Base-by-base conservation (phyloP, 148 eudicot genomes). In the Mesembryanthemum crystallinum region DNA sequence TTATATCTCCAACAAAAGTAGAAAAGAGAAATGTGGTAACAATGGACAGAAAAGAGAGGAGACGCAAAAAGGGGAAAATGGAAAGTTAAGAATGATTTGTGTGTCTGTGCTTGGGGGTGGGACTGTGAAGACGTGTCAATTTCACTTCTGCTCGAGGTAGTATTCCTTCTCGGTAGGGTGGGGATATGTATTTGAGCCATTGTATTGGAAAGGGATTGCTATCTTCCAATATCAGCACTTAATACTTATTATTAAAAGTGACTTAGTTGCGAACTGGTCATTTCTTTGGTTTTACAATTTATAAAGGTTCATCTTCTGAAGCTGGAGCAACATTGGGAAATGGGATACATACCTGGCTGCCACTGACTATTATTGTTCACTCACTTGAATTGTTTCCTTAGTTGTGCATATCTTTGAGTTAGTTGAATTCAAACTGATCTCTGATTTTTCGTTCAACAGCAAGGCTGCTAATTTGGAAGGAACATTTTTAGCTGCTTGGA, bases 381-480 rank as follows among this genome's bases (percentile, higher is more conserved):
- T 1, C 29, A 18, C 45, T 68, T 23, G 37, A 30, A 73, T 54
- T 73, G 17, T 28, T 61, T 9, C 23, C 23, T n/a, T 63, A 17
- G 28, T 35, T 71, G 21, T 57, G 37, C 23, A 51, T 62, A 28
- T 21, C 49, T 23, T 57, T 14, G 17, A 8, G 59, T 23, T 25
- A 25, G 23, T 14, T 13, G 45, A 74, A 61, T 64, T 25, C 49
- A 62, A 20, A 20, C 23, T 69, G 28, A 33, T 45, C 27, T 51
- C 23, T 74, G 5, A 17, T 58, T 80, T 69, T 63, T 63, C 60
- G 42, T 77, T 80, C 67, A 75, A 76, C 91, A 95, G 98, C 91
- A 95, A 95, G 70, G 98, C 98, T 74, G 85, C 94, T 57, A 92
- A 82, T 83, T 79, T 95, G 64, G 98, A 95, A 82, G 92, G 98